phyloP scores from a whole-genome alignment of 139 green algal species.

The Ostreobium quekettii region DNA sequence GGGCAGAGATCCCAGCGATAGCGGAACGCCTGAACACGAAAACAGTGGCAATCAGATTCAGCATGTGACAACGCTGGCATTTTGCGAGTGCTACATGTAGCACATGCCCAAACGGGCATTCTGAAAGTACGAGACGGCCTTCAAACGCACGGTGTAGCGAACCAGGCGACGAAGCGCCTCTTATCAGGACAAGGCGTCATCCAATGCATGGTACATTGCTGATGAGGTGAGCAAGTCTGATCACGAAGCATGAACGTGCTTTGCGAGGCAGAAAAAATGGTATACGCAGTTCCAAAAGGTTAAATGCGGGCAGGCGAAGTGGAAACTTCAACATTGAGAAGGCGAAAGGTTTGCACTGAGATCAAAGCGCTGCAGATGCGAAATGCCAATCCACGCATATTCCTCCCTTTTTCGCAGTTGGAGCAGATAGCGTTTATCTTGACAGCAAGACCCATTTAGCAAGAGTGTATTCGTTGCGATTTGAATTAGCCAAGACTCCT shows the following conservation, averaged over 20 bases:
- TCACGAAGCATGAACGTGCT: too few relatives aligned
- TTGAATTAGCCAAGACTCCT: too few relatives aligned
- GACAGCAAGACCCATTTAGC: too few relatives aligned
- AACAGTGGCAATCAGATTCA: not conserved
- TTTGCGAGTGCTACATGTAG: not conserved
- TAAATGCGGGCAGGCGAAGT: too few relatives aligned
- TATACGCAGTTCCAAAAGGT: too few relatives aligned
- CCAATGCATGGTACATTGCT: too few relatives aligned
- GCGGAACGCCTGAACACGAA: conserved; percentile 13
- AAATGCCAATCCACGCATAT: not conserved
- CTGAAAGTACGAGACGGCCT: not conserved
- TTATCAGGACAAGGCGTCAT: too few relatives aligned
- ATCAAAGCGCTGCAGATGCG: not conserved
- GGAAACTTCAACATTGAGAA: not conserved
- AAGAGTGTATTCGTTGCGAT: too few relatives aligned
- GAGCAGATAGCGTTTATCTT: not conserved
- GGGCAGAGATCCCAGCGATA: conserved; percentile 21
- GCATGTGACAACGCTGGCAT: not conserved
- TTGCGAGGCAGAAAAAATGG: too few relatives aligned
- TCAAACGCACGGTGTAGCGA: not conserved
- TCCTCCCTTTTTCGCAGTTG: not conserved
- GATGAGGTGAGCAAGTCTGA: too few relatives aligned
- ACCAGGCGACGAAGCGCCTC: too few relatives aligned
- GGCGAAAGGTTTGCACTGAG: not conserved
- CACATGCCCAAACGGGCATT: not conserved